A percentile compares a stretch with the other conserved stretches of the same genome.
phyloP scores from a whole-genome alignment of 495 filamentous ascomycete genomes.

The Niebla homalea region DNA sequence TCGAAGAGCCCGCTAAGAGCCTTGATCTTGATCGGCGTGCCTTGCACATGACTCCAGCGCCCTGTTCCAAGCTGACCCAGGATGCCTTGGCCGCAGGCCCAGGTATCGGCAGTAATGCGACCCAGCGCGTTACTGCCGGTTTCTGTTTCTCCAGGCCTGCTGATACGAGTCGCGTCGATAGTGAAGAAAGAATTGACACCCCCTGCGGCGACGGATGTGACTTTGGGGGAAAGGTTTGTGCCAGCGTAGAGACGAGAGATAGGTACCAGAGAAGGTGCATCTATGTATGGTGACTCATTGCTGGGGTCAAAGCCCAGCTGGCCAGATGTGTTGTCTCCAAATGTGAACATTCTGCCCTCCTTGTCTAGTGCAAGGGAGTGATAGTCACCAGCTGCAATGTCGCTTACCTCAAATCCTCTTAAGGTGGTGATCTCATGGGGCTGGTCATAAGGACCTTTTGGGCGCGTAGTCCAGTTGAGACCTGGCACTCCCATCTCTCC shows the following conservation, averaged over 20 bases:
- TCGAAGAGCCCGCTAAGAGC: conserved; percentile 68
- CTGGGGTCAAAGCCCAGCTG: conserved; percentile 69
- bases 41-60: conserved; percentile 81
- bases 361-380: conserved; percentile 69
- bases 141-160: conserved; percentile 33
- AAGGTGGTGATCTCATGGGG: conserved; percentile 61
- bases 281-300: conserved; percentile 44
- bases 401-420: conserved; percentile 46
- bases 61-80: conserved; percentile 72
- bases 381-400: conserved; percentile 74
- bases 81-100: conserved; percentile 76
- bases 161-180: conserved; percentile 55
- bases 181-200: conserved; percentile 77
- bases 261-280: conserved; percentile 55
- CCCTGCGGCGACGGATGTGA: conserved; percentile 69
- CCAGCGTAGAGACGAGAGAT: conserved; percentile 57
- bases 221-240: conserved; percentile 40
- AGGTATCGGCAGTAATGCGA: conserved; percentile 57
- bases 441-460: conserved; percentile 63
- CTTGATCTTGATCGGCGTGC: conserved; percentile 68
- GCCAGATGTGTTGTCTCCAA: conserved; percentile 80
- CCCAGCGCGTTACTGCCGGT: conserved; percentile 29
- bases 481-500: conserved; percentile 83
- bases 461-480: conserved; percentile 64
- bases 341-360: conserved; percentile 67